Evolutionary conservation across 768 basidiomycete species (phyloP).

Genomic region (Collybiopsis luxurians): DNA sequence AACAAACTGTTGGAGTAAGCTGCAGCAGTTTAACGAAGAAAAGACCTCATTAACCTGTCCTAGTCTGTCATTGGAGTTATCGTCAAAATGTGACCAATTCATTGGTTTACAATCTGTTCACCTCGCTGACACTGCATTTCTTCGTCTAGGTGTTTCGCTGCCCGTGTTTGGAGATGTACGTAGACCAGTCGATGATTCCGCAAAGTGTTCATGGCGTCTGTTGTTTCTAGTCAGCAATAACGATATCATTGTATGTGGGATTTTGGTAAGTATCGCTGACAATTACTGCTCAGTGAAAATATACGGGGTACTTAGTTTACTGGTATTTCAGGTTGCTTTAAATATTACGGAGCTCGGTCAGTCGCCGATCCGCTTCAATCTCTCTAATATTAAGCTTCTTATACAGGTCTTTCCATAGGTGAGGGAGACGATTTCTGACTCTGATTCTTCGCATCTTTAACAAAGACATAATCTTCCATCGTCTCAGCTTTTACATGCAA

Average conservation of each 20-base stretch:
- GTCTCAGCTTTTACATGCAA: too few species aligned
- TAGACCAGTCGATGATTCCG: not conserved
- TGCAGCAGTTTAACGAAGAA: not conserved
- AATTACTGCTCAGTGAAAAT: not conserved
- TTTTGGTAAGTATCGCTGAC: not conserved
- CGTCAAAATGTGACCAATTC: not conserved
- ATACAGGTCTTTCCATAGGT: not conserved
- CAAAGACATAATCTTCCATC: too few species aligned
- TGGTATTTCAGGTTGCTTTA: not conserved
- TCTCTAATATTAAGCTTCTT: not conserved
- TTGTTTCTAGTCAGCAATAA: not conserved
- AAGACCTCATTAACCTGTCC: not conserved
- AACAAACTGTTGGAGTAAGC: not conserved
- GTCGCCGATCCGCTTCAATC: not conserved
- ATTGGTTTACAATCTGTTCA: not conserved
- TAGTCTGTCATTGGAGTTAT: not conserved
- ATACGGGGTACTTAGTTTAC: too few species aligned
- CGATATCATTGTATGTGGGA: not conserved
- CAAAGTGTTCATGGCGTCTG: not conserved
- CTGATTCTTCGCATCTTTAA: too few species aligned
- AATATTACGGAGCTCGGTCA: not conserved
- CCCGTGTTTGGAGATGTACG: not conserved
- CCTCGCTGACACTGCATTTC: too few species aligned
- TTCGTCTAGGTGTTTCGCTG: not conserved
- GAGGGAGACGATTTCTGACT: too few species aligned